phyloP scores from a whole-genome alignment of 257 asterid genomes.

The Penstemon newberryi region DNA sequence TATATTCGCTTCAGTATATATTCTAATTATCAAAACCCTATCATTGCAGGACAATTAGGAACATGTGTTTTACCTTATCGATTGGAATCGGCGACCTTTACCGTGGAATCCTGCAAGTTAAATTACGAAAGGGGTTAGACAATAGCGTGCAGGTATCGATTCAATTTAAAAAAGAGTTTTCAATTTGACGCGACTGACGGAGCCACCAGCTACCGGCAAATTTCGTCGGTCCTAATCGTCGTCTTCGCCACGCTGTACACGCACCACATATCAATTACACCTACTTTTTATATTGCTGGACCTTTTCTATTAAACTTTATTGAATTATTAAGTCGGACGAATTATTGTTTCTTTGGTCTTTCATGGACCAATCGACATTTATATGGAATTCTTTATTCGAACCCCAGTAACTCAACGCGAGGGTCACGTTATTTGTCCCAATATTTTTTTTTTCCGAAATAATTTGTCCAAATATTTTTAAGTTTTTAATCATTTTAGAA shows the following conservation, averaged over 20 bases:
- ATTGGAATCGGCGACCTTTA: constrained; percentile 26
- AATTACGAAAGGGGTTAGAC: not conserved
- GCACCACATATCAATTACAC: constrained; percentile 13
- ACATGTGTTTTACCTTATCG: constrained; percentile 24
- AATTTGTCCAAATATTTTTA: too few species aligned
- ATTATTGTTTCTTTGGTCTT: too few species aligned
- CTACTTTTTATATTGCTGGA: not conserved
- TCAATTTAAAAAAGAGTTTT: constrained; percentile 3
- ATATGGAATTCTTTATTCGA: too few species aligned
- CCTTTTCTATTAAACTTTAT: too few species aligned
- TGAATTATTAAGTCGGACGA: too few species aligned
- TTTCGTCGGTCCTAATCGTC: constrained; percentile 27
- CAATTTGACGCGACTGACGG: constrained; percentile 24
- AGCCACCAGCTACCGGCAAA: constrained; percentile 34
- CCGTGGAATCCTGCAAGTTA: constrained; percentile 9
- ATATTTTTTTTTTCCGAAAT: too few species aligned
- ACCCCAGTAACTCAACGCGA: too few species aligned
- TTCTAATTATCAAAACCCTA: constrained; percentile 14
- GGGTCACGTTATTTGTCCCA: too few species aligned
- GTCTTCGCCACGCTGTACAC: constrained; percentile 36
- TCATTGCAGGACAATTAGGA: constrained; percentile 8
- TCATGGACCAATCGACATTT: too few species aligned
- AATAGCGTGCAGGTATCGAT: constrained; percentile 2
- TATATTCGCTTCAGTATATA: not conserved
- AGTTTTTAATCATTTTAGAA: too few species aligned